A percentile compares a stretch with the other conserved stretches of the same genome.
Evolutionary conservation across 176 grass and related monocot genomes (phyloP).

Genomic region (Alopecurus myosuroides): DNA sequence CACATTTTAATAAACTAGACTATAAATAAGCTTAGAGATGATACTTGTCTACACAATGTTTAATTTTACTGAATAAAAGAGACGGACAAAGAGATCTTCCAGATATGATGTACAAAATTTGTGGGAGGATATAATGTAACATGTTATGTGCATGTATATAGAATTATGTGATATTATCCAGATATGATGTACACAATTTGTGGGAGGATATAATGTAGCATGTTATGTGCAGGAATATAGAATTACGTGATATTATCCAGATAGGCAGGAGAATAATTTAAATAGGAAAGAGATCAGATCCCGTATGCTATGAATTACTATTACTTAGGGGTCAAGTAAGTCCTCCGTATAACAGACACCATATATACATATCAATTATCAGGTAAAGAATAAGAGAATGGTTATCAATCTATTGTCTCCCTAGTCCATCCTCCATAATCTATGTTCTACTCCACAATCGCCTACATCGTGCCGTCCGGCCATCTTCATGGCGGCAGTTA

Average conservation of each 20-base stretch:
- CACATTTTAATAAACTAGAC: not conserved
- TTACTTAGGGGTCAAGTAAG: not conserved
- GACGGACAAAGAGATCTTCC: slow-evolving; percentile 17
- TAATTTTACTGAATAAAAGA: not conserved
- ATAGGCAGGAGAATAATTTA: not conserved
- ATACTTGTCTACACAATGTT: slow-evolving; percentile 15
- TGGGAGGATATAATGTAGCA: not conserved
- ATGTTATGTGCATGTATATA: not conserved
- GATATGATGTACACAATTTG: not conserved
- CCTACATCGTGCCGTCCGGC: not conserved
- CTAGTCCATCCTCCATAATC: not conserved
- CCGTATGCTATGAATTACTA: not conserved
- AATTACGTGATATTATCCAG: not conserved
- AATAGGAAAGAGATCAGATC: not conserved
- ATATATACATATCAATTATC: not conserved
- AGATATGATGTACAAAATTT: not conserved
- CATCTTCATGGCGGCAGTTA: not conserved
- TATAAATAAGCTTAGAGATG: not conserved
- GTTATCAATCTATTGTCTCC: not conserved
- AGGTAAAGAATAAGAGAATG: not conserved
- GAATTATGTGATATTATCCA: not conserved
- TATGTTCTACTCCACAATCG: not conserved
- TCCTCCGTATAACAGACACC: not conserved
- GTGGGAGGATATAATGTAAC: not conserved
- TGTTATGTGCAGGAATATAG: not conserved